Conservation (phyloP, 257 asterid species). For the Nicotiana attenuata region DNA sequence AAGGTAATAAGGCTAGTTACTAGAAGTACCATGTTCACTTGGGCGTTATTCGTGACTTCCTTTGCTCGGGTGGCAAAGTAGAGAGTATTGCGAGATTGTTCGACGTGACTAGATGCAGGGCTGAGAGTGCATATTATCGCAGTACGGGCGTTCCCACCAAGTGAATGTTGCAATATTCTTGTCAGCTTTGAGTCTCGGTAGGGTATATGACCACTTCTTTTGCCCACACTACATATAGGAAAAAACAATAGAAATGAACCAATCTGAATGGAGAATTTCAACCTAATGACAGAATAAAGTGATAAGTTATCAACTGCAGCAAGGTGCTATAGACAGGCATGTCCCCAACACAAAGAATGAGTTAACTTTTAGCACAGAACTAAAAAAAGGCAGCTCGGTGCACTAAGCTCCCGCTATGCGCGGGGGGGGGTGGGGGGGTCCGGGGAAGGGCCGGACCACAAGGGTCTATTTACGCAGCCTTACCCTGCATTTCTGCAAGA, state of each 20-base stretch:
- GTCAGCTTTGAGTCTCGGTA: constrained; percentile 95
- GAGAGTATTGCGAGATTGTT: constrained; percentile 92
- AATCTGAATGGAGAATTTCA: background rate
- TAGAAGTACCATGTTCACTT: constrained; percentile 74
- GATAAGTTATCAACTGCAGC: background rate
- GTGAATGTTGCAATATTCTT: constrained; percentile 90
- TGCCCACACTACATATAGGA: constrained; percentile 60
- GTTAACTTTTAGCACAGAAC: background rate
- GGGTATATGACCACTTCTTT: constrained; percentile 90
- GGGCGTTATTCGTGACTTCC: constrained; percentile 93
- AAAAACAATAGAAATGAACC: background rate
- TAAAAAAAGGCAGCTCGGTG: too few species aligned
- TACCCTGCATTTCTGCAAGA: too few species aligned
- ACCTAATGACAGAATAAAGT: background rate
- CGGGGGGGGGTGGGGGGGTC: too few species aligned
- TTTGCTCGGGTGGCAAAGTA: constrained; percentile 89
- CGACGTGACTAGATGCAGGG: constrained; percentile 88
- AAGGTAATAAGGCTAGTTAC: background rate
- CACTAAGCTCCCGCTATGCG: too few species aligned
- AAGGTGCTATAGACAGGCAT: background rate
- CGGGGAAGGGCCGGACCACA: too few species aligned
- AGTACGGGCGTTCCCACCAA: constrained; percentile 97
- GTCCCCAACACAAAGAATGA: background rate
- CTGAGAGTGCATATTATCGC: constrained; percentile 96
- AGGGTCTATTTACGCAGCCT: too few species aligned